These are phyloP conservation scores for Leucoagaricus sp. DNA, from an alignment of 1,284 basidiomycete species.

Conservation along the genomic window DNA sequence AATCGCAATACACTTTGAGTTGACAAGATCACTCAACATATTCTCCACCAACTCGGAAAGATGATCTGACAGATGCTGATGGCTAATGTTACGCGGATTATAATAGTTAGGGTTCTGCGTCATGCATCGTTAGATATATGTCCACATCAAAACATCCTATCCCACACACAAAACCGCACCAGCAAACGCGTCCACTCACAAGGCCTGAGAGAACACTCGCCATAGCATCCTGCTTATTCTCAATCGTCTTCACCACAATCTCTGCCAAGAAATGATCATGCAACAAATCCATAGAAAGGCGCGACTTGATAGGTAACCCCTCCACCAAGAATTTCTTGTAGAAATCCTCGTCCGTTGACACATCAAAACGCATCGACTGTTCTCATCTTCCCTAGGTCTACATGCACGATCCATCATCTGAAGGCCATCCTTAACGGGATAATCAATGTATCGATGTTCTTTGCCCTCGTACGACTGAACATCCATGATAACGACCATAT, in stretches of 20 bases:
- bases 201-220: conserved; percentile 46
- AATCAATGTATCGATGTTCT: conserved; percentile 97
- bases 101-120: conserved; percentile 97
- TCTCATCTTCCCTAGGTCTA: conserved; percentile 82
- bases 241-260: conserved; percentile 97
- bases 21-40: conserved; percentile 88
- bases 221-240: conserved; percentile 97
- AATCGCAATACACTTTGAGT: conserved; percentile 94
- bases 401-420: conserved; percentile 99
- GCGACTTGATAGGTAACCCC: conserved; percentile 96
- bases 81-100: conserved; percentile 91
- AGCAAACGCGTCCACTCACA: conserved; percentile 12
- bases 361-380: conserved; percentile 93
- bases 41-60: conserved; percentile 95
- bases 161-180: conserved; percentile 11
- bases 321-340: conserved; percentile 99
- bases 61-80: conserved; percentile 92
- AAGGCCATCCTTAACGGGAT: conserved; percentile 95
- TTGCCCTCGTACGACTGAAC: conserved; percentile 95
- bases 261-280: conserved; percentile 99
- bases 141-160: conserved; percentile 92
- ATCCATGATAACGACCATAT: conserved; percentile 99
- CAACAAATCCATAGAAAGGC: conserved; percentile 81
- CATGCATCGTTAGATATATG: conserved; percentile 95
- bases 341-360: conserved; percentile 95